These are phyloP conservation scores for Lolium multiflorum DNA, from an alignment of 176 grass and related monocot species.

Conservation along the genomic window DNA sequence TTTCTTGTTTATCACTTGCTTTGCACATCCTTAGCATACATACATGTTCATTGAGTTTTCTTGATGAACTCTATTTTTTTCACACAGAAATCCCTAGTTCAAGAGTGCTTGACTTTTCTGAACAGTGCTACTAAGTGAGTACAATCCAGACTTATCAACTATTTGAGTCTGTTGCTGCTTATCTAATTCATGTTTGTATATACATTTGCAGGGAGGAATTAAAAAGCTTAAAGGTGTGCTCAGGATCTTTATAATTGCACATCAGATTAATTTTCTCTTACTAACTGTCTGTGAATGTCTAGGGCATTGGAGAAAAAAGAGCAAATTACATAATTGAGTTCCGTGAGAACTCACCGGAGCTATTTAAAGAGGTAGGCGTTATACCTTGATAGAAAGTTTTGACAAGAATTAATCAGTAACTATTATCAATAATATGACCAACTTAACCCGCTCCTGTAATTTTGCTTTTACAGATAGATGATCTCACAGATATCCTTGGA, in stretches of 20 bases:
- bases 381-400: not conserved
- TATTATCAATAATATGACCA: not conserved
- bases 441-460: not conserved
- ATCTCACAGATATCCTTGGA: slow-evolving; percentile 53
- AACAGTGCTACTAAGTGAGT: slow-evolving; percentile 81
- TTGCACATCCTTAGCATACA: not conserved
- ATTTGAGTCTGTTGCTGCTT: not conserved
- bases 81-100: slow-evolving; percentile 47
- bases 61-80: not conserved
- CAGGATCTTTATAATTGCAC: not conserved
- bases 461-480: slow-evolving; percentile 45
- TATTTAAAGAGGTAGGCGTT: slow-evolving; percentile 64
- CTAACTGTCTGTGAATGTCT: slow-evolving; percentile 13
- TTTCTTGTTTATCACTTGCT: slow-evolving; percentile 17
- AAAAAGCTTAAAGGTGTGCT: slow-evolving; percentile 60
- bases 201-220: slow-evolving; percentile 63
- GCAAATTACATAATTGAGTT: slow-evolving; percentile 62
- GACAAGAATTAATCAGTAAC: not conserved
- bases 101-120: slow-evolving; percentile 64
- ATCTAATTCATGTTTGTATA: slow-evolving; percentile 29
- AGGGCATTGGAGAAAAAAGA: slow-evolving; percentile 79
- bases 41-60: not conserved
- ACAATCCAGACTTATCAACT: not conserved
- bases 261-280: not conserved
- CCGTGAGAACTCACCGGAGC: slow-evolving; percentile 51